phyloP scores from a whole-genome alignment of 768 basidiomycete species.

The Galerina marginata region DNA sequence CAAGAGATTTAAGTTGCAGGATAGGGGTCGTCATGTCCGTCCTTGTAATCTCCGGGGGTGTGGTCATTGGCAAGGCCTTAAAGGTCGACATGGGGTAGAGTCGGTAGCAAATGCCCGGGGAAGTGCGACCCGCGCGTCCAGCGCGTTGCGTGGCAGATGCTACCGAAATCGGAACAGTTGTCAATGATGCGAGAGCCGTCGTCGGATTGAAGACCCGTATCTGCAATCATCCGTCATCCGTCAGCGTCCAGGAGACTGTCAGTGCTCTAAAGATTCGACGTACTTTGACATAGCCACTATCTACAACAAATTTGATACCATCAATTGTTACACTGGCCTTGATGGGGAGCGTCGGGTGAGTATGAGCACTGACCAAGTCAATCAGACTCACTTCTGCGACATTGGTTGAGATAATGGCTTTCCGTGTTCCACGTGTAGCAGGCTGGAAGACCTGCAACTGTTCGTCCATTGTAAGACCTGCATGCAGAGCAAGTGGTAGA shows the following conservation, averaged over 20 bases:
- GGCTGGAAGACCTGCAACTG: constrained; percentile 87
- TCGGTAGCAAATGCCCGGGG: constrained; percentile 90
- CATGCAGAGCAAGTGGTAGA: constrained; percentile 79
- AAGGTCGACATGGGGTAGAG: constrained; percentile 77
- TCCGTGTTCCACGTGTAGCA: constrained; percentile 75
- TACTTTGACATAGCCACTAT: constrained; percentile 96
- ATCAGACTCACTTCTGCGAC: constrained; percentile 78
- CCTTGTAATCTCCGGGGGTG: constrained; percentile 89
- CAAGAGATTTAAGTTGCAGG: constrained; percentile 91
- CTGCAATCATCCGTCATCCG: constrained; percentile 41
- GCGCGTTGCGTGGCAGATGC: constrained; percentile 94
- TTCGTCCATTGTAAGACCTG: constrained; percentile 87
- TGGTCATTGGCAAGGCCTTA: constrained; percentile 64
- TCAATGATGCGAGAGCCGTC: constrained; percentile 82
- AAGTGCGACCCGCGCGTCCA: constrained; percentile 93
- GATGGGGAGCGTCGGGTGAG: not conserved
- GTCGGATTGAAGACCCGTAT: constrained; percentile 90
- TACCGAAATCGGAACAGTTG: constrained; percentile 80
- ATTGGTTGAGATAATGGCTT: constrained; percentile 93
- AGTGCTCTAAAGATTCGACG: not conserved
- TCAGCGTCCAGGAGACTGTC: not conserved
- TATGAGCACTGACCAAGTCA: not conserved
- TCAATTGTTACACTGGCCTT: constrained; percentile 97
- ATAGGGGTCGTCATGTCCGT: constrained; percentile 92
- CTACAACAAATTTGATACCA: constrained; percentile 92